Evolutionary conservation across 1,284 basidiomycete genomes (phyloP), one percentile per base, ranked within the genome.

Genomic region (Malassezia dermatis): DNA sequence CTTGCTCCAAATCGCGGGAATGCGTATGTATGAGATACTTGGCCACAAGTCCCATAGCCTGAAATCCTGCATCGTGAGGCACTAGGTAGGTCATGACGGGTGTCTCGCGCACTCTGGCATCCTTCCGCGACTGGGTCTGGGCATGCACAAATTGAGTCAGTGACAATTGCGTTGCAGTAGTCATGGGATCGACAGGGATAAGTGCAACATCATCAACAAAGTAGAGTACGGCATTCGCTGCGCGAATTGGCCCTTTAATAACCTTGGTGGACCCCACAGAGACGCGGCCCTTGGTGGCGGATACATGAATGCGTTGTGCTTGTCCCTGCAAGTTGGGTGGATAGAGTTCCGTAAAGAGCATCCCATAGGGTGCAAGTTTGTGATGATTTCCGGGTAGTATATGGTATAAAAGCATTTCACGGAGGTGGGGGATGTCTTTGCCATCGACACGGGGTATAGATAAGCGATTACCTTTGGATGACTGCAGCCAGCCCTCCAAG

Each of bases 41-140:
- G 78, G 87, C 90, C 55, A 89, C 85, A 34, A 98, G 80, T 6
- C 94, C 94, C 3, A 96, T 80, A 1, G 84, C 81, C 60, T 82
- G 82, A 78, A 95, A 99, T 0, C 89, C 94, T 26, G 79, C 76
- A 69, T 98, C 96, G 39, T 82, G 83, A 0, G 94, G 94, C 23
- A 94, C 83, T 41, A 99, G 81, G 59, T 90, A 82, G 1, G 89
- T 87, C 4, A 86, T 84, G 8, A 81, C 82, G 0, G 87, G 84
- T 17, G 81, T 62, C 8, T 60, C 48, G 45, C 66, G 65, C 24
- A 69, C 50, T 1, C 56, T 51, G 19, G 57, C 59, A 43, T 67
- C 63, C 23, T 68, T 50, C 24, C 65, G 65, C 12, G 68, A 61
- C 32, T 62, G 64, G 3, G 88, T 85, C 0, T 67, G 56, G 30